A percentile compares a stretch with the other conserved stretches of the same genome.
These are phyloP conservation scores for Exophiala sp. DNA, from an alignment of 2,329 filamentous ascomycete species.

Conservation along the genomic window DNA sequence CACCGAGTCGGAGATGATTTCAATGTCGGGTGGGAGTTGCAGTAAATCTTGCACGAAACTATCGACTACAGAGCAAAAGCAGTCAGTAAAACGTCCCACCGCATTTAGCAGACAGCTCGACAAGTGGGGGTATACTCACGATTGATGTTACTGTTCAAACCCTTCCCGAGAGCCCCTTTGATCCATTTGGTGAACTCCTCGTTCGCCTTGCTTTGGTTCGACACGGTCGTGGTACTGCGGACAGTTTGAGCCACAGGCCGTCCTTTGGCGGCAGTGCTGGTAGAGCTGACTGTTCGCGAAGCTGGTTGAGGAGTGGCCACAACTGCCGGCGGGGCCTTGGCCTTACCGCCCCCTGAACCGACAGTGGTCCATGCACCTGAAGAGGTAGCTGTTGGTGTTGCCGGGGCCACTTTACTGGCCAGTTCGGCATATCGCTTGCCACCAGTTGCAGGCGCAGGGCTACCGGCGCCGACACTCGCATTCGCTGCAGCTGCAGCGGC, in stretches of 20 bases:
- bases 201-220: slow-evolving; percentile 58
- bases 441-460: slow-evolving; percentile 40
- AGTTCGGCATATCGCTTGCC: slow-evolving; percentile 94
- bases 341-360: slow-evolving; percentile 84
- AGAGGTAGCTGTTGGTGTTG: slow-evolving; percentile 37
- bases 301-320: slow-evolving; percentile 47
- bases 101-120: too few species aligned
- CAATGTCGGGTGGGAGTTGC: slow-evolving; percentile 66
- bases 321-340: slow-evolving; percentile 60
- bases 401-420: slow-evolving; percentile 65
- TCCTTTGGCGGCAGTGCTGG: slow-evolving; percentile 39
- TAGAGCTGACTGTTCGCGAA: slow-evolving; percentile 42
- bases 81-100: too few species aligned
- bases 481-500: slow-evolving; percentile 43
- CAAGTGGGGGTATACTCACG: slow-evolving; percentile 43
- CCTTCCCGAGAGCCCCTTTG: slow-evolving; percentile 68
- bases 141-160: slow-evolving; percentile 62
- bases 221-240: slow-evolving; percentile 40
- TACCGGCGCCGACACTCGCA: slow-evolving; percentile 36
- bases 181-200: slow-evolving; percentile 96
- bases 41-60: slow-evolving; percentile 72
- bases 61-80: slow-evolving; percentile 52
- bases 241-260: slow-evolving; percentile 51
- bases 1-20: slow-evolving; percentile 82
- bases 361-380: slow-evolving; percentile 85